Percentiles rank a stretch among this genome's conserved stretches.
Evolutionary conservation across 257 asterid species (phyloP).

Genomic region (Eustoma russellianum): DNA sequence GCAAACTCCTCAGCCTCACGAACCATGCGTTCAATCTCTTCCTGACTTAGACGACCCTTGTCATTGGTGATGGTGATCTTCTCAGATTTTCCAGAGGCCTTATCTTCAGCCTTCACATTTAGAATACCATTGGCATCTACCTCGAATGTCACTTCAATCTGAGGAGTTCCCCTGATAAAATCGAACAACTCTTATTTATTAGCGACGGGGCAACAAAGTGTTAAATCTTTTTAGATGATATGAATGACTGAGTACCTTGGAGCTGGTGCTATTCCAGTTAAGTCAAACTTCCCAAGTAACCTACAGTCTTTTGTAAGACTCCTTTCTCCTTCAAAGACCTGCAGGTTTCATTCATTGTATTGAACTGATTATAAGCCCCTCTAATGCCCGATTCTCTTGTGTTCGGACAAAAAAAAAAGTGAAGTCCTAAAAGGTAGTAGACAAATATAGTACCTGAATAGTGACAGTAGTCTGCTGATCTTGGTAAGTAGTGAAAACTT

Average conservation of each 20-base stretch:
- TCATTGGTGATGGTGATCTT: slow-evolving; percentile 51
- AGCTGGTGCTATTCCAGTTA: slow-evolving; percentile 70
- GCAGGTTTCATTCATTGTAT: neutral
- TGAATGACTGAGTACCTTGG: slow-evolving; percentile 38
- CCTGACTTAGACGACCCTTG: slow-evolving; percentile 48
- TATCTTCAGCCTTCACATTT: slow-evolving; percentile 53
- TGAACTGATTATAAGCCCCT: neutral
- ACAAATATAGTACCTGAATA: slow-evolving; percentile 49
- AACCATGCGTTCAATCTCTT: slow-evolving; percentile 51
- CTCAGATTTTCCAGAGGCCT: slow-evolving; percentile 45
- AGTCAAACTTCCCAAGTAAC: slow-evolving; percentile 70
- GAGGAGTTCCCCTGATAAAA: slow-evolving; percentile 67
- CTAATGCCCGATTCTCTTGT: too few species aligned
- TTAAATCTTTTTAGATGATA: neutral
- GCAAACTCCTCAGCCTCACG: slow-evolving; percentile 54
- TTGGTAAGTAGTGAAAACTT: slow-evolving; percentile 94
- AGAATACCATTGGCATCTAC: slow-evolving; percentile 75
- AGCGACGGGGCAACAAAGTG: neutral
- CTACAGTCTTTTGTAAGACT: slow-evolving; percentile 80
- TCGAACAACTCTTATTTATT: too few species aligned
- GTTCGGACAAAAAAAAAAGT: too few species aligned
- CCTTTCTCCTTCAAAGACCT: slow-evolving; percentile 87
- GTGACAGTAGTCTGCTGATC: slow-evolving; percentile 93
- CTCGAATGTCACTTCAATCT: slow-evolving; percentile 79
- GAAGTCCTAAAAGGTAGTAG: too few species aligned